A percentile compares a stretch with the other conserved stretches of the same genome.
Conservation (phyloP, 345 rosid species). For the Euclidium syriacum region DNA sequence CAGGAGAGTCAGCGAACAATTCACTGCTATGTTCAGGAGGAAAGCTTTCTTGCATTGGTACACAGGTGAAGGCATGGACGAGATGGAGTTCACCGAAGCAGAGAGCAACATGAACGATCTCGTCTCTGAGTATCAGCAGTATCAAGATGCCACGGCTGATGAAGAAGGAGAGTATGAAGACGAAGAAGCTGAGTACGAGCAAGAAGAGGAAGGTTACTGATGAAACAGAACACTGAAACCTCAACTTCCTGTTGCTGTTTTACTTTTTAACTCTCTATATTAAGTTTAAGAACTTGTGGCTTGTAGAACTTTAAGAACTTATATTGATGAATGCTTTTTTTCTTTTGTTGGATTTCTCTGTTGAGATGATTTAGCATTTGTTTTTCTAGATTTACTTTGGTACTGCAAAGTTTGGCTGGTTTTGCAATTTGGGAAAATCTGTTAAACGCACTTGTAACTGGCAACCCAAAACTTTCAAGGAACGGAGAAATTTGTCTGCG, state of each 20-base stretch:
- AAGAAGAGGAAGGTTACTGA: constrained; percentile 20
- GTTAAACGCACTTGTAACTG: neutral
- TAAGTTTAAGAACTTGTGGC: neutral
- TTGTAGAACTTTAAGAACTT: neutral
- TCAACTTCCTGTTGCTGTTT: neutral
- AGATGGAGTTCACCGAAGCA: no score
- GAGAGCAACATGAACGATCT: no score
- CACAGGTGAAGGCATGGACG: no score
- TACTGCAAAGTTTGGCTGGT: neutral
- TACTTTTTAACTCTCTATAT: no score
- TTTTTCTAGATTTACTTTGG: neutral
- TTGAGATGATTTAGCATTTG: neutral
- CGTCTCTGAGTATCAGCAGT: constrained; percentile 58
- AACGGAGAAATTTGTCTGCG: neutral
- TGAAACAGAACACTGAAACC: neutral
- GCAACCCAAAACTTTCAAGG: neutral
- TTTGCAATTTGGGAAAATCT: neutral
- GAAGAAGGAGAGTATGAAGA: constrained; percentile 48
- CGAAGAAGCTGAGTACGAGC: constrained; percentile 11
- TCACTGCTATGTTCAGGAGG: no score
- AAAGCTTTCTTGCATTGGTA: no score
- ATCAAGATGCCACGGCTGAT: constrained; percentile 60
- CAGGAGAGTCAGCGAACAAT: no score
- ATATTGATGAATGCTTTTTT: neutral
- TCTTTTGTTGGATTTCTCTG: neutral